These are phyloP conservation scores for Mucor sp. DNA, from an alignment of 371 early-diverging fungal genomes.

Conservation along the genomic window DNA sequence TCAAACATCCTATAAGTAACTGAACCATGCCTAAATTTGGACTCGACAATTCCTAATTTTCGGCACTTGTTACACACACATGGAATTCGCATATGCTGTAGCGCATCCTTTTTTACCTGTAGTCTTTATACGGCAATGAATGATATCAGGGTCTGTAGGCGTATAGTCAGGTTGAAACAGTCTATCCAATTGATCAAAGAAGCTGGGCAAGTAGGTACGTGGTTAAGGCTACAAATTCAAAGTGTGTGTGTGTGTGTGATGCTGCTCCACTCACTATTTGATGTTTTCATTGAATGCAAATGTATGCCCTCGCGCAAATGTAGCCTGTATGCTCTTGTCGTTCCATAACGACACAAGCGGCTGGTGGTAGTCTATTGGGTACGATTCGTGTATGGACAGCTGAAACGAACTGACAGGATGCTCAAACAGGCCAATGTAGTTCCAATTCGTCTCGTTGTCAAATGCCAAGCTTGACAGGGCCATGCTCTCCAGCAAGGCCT, in stretches of 20 bases:
- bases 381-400: constrained; percentile 51
- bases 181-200: constrained; percentile 84
- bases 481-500: constrained; percentile 89
- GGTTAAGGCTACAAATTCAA: background rate
- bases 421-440: constrained; percentile 25
- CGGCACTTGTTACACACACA: constrained; percentile 11
- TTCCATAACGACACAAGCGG: constrained; percentile 72
- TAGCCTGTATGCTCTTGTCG: constrained; percentile 64
- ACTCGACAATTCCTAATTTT: constrained; percentile 79
- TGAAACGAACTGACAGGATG: constrained; percentile 15
- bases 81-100: background rate
- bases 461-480: constrained; percentile 66
- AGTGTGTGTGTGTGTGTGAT: too few species aligned
- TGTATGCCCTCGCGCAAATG: constrained; percentile 67
- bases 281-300: constrained; percentile 87
- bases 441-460: constrained; percentile 55
- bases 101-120: constrained; percentile 10
- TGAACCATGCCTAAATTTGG: constrained; percentile 78
- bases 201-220: constrained; percentile 39
- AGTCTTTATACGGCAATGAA: constrained; percentile 68
- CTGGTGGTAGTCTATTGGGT: constrained; percentile 71
- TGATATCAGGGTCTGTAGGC: constrained; percentile 86
- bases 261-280: constrained; percentile 63
- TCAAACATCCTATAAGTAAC: constrained; percentile 88
- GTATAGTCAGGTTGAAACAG: constrained; percentile 68